Evolutionary conservation across 2,329 filamentous ascomycete genomes (phyloP).

Genomic region (Alternaria viburni): DNA sequence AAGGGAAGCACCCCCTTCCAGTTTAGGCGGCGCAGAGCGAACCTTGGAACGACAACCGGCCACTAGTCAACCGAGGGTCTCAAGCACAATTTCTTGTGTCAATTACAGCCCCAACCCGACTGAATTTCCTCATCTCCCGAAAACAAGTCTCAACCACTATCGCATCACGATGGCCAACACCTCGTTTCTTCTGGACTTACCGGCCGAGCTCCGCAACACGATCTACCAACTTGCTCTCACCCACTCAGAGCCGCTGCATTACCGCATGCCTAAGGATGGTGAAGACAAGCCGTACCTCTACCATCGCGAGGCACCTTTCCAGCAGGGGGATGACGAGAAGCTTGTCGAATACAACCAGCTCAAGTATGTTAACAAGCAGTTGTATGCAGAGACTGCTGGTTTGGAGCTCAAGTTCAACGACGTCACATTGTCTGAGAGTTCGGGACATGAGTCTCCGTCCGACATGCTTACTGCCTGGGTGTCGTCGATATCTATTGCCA

Average conservation of each 20-base stretch:
- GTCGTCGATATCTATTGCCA: not conserved
- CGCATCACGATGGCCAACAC: not conserved
- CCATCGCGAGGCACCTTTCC: not conserved
- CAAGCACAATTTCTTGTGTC: not conserved
- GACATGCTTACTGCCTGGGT: not conserved
- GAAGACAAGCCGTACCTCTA: not conserved
- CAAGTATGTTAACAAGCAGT: not conserved
- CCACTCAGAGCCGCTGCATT: not conserved
- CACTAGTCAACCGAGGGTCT: not conserved
- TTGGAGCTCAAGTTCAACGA: not conserved
- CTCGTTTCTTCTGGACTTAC: not conserved
- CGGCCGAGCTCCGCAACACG: not conserved
- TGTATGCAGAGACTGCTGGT: not conserved
- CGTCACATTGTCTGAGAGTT: not conserved
- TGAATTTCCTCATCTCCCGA: not conserved
- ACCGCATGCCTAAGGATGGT: not conserved
- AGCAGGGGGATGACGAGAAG: not conserved
- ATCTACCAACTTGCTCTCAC: not conserved
- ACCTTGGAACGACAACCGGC: not conserved
- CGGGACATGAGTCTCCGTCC: not conserved
- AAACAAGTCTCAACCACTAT: not conserved
- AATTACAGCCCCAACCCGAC: not conserved
- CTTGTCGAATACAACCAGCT: not conserved
- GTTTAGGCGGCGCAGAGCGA: not conserved
- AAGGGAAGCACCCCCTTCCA: not conserved